A percentile compares a stretch with the other conserved stretches of the same genome.
These are phyloP conservation scores for Auriscalpium vulgare DNA, from an alignment of 768 basidiomycete genomes.

Conservation along the genomic window DNA sequence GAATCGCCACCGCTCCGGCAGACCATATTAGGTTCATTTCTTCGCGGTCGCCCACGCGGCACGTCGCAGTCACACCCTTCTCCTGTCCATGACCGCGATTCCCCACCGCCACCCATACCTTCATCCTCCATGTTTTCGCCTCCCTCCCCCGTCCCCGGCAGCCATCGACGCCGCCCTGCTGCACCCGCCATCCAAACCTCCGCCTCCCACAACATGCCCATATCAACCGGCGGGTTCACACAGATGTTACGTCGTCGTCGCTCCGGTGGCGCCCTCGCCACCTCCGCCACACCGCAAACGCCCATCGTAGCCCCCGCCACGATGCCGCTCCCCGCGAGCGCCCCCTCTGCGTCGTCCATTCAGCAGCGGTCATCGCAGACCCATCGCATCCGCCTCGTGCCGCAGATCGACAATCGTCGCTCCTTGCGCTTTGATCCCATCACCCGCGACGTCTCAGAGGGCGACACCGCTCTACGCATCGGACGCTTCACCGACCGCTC, in stretches of 20 bases:
- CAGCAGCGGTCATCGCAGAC: slow-evolving; percentile 14
- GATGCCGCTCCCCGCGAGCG: slow-evolving; percentile 15
- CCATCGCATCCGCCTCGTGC: slow-evolving; percentile 88
- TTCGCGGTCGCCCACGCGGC: slow-evolving; percentile 63
- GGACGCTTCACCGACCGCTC: slow-evolving; percentile 91
- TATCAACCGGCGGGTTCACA: slow-evolving; percentile 37
- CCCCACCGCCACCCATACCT: slow-evolving; percentile 35
- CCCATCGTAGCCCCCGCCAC: slow-evolving; percentile 16
- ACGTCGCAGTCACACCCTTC: slow-evolving; percentile 50
- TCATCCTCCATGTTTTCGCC: slow-evolving; percentile 24
- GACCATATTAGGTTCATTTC: slow-evolving; percentile 66
- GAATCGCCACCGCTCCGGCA: slow-evolving; percentile 33
- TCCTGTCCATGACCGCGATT: slow-evolving; percentile 29
- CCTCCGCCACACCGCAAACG: slow-evolving; percentile 20
- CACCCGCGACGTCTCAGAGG: slow-evolving; percentile 69
- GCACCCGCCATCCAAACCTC: slow-evolving; percentile 29
- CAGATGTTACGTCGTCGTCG: slow-evolving; percentile 62
- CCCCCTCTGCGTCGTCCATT: slow-evolving; percentile 17
- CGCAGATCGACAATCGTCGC: slow-evolving; percentile 85
- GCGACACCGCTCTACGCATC: slow-evolving; percentile 69
- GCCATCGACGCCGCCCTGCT: slow-evolving; percentile 34
- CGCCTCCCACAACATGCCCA: slow-evolving; percentile 25
- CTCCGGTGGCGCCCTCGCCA: slow-evolving; percentile 48
- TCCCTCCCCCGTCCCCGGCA: slow-evolving; percentile 19
- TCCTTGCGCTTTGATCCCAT: slow-evolving; percentile 91